These are phyloP conservation scores for Vitis amurensis DNA, from an alignment of 164 flowering plant species.

Conservation along the genomic window DNA sequence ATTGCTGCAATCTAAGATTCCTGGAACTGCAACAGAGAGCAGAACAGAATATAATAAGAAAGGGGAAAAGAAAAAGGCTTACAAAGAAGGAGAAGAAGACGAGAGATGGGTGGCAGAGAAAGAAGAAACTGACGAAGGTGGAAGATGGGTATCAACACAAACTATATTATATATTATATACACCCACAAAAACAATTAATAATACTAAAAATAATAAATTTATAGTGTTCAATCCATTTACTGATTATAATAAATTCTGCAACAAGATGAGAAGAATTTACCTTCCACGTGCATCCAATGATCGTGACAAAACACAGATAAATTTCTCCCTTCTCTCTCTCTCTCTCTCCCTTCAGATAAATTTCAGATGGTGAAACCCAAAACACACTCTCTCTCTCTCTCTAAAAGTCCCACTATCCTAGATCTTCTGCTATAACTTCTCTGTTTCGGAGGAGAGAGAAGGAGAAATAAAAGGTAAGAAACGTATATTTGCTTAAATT, in stretches of 20 bases:
- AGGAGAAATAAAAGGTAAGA: not conserved
- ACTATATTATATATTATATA: conserved; percentile 10
- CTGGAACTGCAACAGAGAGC: not conserved
- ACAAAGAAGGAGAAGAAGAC: conserved; percentile 14
- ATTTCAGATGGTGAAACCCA: not conserved
- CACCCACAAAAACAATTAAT: too few relatives aligned
- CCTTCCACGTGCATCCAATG: conserved; percentile 63
- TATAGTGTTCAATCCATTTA: conserved; percentile 8
- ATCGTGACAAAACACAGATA: conserved; percentile 43
- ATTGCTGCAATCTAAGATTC: conserved; percentile 6
- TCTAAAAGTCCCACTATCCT: not conserved
- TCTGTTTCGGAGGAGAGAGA: not conserved
- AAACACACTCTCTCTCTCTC: conserved; percentile 9
- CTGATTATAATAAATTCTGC: conserved; percentile 13
- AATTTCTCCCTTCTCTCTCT: conserved; percentile 19
- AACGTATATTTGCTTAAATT: too few relatives aligned
- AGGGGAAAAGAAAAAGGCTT: conserved; percentile 2
- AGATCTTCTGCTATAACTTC: not conserved
- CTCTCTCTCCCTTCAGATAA: conserved; percentile 21
- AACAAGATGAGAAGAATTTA: conserved; percentile 35
- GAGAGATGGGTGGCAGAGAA: conserved; percentile 21
- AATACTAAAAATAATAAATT: too few relatives aligned
- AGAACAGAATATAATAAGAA: not conserved
- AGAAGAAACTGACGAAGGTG: conserved; percentile 30
- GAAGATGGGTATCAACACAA: conserved; percentile 34